phyloP scores from a whole-genome alignment of 2,329 filamentous ascomycete genomes.

The Helotiales sp. region DNA sequence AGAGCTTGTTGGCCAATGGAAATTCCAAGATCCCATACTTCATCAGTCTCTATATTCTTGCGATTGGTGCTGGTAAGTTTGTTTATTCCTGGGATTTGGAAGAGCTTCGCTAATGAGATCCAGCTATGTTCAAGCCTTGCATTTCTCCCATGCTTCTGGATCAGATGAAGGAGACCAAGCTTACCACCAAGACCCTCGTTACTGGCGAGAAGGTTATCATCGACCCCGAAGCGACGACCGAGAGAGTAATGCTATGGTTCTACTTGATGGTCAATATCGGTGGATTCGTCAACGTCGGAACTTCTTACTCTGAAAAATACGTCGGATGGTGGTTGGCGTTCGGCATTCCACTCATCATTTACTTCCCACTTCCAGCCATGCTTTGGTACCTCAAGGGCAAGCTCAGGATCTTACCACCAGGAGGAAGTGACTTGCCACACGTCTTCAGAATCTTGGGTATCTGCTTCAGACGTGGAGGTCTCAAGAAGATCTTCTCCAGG shows the following conservation, averaged over 20 bases:
- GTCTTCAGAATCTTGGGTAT: conserved; percentile 51
- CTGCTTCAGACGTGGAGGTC: conserved; percentile 59
- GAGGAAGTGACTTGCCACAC: conserved; percentile 53
- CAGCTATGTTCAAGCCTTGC: conserved; percentile 73
- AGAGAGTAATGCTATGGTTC: conserved; percentile 55
- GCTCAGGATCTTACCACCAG: conserved; percentile 51
- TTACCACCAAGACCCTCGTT: conserved; percentile 52
- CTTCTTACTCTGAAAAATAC: conserved; percentile 50
- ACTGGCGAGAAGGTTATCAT: conserved; percentile 64
- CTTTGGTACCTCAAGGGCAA: conserved; percentile 52
- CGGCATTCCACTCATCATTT: conserved; percentile 60
- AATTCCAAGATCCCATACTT: conserved; percentile 62
- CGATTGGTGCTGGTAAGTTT: conserved; percentile 45
- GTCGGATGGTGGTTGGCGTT: conserved; percentile 56
- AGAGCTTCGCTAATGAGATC: conserved; percentile 64
- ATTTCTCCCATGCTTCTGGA: conserved; percentile 67
- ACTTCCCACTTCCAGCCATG: conserved; percentile 59
- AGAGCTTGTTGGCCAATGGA: conserved; percentile 61
- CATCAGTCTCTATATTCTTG: conserved; percentile 37
- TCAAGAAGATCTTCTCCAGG: conserved; percentile 60
- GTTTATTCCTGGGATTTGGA: conserved; percentile 54
- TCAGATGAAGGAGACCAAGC: conserved; percentile 52
- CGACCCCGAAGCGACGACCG: conserved; percentile 62
- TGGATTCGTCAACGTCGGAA: conserved; percentile 53
- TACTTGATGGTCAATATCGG: conserved; percentile 75